phyloP scores from a whole-genome alignment of 1,284 basidiomycete genomes.

The Apiotrichum sp. region DNA sequence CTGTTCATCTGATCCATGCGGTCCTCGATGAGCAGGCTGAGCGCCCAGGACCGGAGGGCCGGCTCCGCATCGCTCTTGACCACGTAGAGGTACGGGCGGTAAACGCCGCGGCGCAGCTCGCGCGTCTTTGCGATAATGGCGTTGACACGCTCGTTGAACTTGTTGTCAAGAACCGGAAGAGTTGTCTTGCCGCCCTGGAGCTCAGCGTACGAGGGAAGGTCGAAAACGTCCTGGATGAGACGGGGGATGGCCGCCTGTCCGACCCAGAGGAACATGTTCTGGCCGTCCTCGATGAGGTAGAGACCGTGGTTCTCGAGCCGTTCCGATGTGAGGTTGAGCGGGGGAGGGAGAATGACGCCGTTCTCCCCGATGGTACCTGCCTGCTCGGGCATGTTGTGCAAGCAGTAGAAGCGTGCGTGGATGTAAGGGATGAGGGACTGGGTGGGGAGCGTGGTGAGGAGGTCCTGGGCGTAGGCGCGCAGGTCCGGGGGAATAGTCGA shows the following conservation, averaged over 20 bases:
- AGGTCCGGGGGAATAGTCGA: slow-evolving; percentile 94
- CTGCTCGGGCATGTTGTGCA: slow-evolving; percentile 77
- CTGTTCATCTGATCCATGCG: slow-evolving; percentile 89
- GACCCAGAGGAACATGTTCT: slow-evolving; percentile 96
- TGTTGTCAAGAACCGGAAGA: slow-evolving; percentile 79
- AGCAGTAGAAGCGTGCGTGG: slow-evolving; percentile 88
- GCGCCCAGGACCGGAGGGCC: slow-evolving; percentile 85
- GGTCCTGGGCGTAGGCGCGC: slow-evolving; percentile 86
- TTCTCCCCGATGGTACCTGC: slow-evolving; percentile 43
- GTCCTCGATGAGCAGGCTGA: slow-evolving; percentile 92
- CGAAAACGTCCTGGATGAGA: slow-evolving; percentile 89
- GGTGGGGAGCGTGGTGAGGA: slow-evolving; percentile 84
- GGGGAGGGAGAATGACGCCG: slow-evolving; percentile 44
- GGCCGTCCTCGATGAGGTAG: slow-evolving; percentile 95
- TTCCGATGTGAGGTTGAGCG: slow-evolving; percentile 89
- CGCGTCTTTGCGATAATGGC: slow-evolving; percentile 88
- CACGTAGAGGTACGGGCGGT: slow-evolving; percentile 90
- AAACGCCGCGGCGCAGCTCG: slow-evolving; percentile 71
- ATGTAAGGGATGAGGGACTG: slow-evolving; percentile 90
- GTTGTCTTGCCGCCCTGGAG: slow-evolving; percentile 90
- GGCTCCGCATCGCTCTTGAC: slow-evolving; percentile 99
- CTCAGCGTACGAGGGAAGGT: slow-evolving; percentile 77
- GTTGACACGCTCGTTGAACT: slow-evolving; percentile 88
- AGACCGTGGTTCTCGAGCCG: slow-evolving; percentile 90
- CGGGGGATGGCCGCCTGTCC: slow-evolving; percentile 95